phyloP scores from a whole-genome alignment of 2,329 filamentous ascomycete species.

The Davidsoniella eucalypti region DNA sequence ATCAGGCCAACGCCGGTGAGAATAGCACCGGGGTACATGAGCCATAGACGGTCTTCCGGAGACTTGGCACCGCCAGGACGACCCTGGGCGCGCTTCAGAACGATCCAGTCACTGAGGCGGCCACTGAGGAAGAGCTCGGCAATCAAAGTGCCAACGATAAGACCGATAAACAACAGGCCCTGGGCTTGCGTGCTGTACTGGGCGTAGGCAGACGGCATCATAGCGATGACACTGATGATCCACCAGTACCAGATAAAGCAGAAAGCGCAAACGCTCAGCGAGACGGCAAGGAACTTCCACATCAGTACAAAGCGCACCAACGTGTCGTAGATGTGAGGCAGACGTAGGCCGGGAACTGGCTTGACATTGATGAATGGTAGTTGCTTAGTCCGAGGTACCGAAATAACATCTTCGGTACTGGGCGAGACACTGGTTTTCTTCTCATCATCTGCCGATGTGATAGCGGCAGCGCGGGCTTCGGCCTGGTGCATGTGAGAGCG shows the following conservation, averaged over 20 bases:
- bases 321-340: conserved; percentile 32
- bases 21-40: conserved; percentile 34
- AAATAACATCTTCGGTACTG: conserved; percentile 12
- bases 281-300: conserved; percentile 29
- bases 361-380: conserved; percentile 28
- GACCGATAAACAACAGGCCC: conserved; percentile 35
- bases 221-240: conserved; percentile 34
- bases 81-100: conserved; percentile 27
- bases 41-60: conserved; percentile 39
- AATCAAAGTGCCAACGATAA: conserved; percentile 35
- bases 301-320: conserved; percentile 28
- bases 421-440: background rate
- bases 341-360: conserved; percentile 32
- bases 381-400: conserved; percentile 23
- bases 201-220: conserved; percentile 35
- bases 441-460: background rate
- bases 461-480: background rate
- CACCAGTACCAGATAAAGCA: conserved; percentile 42
- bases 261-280: conserved; percentile 30
- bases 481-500: conserved; percentile 29
- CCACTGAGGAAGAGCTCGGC: conserved; percentile 37
- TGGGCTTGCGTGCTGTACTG: conserved; percentile 31
- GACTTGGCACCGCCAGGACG: conserved; percentile 22
- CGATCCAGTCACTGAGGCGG: conserved; percentile 32
- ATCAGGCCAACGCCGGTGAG: conserved; percentile 32